Conservation (phyloP, 2,329 filamentous ascomycete genomes). For the Ilyonectria sp. region DNA sequence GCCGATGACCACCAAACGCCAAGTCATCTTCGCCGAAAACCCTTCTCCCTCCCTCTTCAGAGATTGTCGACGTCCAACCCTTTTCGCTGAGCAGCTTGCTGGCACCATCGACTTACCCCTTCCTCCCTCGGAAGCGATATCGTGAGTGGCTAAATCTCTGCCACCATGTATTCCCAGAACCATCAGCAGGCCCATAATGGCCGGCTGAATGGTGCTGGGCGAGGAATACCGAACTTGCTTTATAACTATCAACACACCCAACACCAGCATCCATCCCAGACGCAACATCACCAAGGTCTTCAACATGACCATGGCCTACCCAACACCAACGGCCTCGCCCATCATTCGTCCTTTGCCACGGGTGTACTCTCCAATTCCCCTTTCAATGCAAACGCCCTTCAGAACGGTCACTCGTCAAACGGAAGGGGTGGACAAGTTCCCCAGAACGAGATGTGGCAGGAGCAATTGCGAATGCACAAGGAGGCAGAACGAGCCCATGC, state of each 20-base stretch:
- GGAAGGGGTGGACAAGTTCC: conserved; percentile 66
- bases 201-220: conserved; percentile 75
- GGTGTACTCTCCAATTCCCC: conserved; percentile 73
- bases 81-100: conserved; percentile 49
- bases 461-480: conserved; percentile 86
- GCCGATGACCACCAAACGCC: conserved; percentile 46
- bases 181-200: conserved; percentile 81
- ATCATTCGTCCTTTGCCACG: conserved; percentile 54
- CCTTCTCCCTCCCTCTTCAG: conserved; percentile 28
- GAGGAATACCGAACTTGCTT: conserved; percentile 75
- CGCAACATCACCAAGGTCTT: conserved; percentile 74
- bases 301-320: conserved; percentile 72
- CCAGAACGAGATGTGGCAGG: conserved; percentile 83
- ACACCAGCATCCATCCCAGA: conserved; percentile 74
- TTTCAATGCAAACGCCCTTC: conserved; percentile 68
- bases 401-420: conserved; percentile 69
- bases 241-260: conserved; percentile 78
- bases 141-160: conserved; percentile 38
- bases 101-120: conserved; percentile 44
- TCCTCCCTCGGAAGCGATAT: conserved; percentile 33
- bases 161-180: conserved; percentile 81
- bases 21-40: conserved; percentile 36
- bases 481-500: conserved; percentile 80
- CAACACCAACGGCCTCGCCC: conserved; percentile 68
- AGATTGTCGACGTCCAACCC: conserved; percentile 39